A percentile compares a stretch with the other conserved stretches of the same genome.
Evolutionary conservation across 2,329 filamentous ascomycete genomes (phyloP).

Genomic region (Eutypella sp.): DNA sequence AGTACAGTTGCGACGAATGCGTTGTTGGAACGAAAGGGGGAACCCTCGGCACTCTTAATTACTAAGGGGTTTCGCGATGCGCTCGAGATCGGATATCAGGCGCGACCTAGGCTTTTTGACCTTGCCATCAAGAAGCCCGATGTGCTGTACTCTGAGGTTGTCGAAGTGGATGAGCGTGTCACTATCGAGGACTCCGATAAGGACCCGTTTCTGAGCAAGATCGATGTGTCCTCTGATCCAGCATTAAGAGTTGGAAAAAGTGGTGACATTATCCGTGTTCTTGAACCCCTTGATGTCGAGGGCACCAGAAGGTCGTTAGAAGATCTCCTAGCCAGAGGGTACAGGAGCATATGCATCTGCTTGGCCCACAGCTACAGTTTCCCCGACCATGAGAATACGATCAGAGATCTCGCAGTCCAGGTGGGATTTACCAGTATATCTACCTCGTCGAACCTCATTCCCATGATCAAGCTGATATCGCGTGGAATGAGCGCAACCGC

Average conservation of each 20-base stretch:
- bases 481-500: constrained; percentile 15
- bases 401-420: constrained; percentile 52
- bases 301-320: constrained; percentile 6
- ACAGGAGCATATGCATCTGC: constrained; percentile 10
- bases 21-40: constrained; percentile 66
- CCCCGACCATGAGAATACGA: constrained; percentile 57
- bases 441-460: constrained; percentile 14
- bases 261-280: constrained; percentile 14
- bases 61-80: constrained; percentile 48
- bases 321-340: constrained; percentile 7
- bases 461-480: constrained; percentile 18
- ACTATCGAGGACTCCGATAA: constrained; percentile 18
- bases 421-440: constrained; percentile 16
- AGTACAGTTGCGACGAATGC: constrained; percentile 75
- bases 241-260: constrained; percentile 11
- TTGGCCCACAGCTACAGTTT: constrained; percentile 63
- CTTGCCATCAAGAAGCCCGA: constrained; percentile 14
- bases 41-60: constrained; percentile 64
- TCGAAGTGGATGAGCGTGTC: constrained; percentile 17
- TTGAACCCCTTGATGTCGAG: constrained; percentile 12
- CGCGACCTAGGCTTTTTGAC: constrained; percentile 17
- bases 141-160: constrained; percentile 13
- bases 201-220: constrained; percentile 3
- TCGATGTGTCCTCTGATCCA: constrained; percentile 4
- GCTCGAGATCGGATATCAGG: constrained; percentile 16